These are phyloP conservation scores for Crucibulum laeve DNA, from an alignment of 768 basidiomycete genomes.

Conservation along the genomic window DNA sequence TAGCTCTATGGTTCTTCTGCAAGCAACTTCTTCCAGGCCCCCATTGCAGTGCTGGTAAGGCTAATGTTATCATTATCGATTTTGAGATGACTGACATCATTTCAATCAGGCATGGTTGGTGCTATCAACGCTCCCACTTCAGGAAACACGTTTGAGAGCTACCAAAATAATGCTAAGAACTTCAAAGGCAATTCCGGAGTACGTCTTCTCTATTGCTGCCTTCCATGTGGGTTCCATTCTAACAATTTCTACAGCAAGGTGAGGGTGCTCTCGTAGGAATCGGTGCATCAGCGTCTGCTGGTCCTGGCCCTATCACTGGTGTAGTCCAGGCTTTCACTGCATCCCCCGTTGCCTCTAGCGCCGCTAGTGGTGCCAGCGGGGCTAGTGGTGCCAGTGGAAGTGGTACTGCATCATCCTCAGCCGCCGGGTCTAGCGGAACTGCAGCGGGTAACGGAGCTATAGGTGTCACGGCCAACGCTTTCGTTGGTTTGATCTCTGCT, in stretches of 20 bases:
- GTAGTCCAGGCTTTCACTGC: conserved; percentile 23
- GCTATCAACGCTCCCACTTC: conserved; percentile 46
- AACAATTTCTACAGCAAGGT: conserved; percentile 28
- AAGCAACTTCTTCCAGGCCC: conserved; percentile 34
- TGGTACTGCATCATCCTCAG: not conserved
- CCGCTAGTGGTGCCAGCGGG: not conserved
- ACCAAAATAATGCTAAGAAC: conserved; percentile 25
- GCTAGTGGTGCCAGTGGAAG: conserved; percentile 1
- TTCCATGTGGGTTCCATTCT: not conserved
- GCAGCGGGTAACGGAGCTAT: conserved; percentile 4
- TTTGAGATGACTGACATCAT: not conserved
- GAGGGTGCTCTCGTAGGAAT: conserved; percentile 36
- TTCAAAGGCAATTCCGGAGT: conserved; percentile 26
- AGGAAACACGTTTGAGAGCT: conserved; percentile 38
- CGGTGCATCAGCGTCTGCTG: conserved; percentile 43
- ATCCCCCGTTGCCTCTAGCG: conserved; percentile 13
- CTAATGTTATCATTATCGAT: not conserved
- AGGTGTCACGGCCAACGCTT: conserved; percentile 7
- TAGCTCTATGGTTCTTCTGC: conserved; percentile 60
- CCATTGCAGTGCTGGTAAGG: conserved; percentile 36
- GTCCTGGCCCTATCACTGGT: conserved; percentile 32
- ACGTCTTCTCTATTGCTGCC: conserved; percentile 14
- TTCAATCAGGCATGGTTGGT: conserved; percentile 38
- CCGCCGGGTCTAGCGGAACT: conserved; percentile 2
- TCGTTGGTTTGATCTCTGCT: conserved; percentile 9